Evolutionary conservation across 805 yeast species (phyloP), one percentile per base, ranked within the genome.

Genomic region (Candida awuae): DNA sequence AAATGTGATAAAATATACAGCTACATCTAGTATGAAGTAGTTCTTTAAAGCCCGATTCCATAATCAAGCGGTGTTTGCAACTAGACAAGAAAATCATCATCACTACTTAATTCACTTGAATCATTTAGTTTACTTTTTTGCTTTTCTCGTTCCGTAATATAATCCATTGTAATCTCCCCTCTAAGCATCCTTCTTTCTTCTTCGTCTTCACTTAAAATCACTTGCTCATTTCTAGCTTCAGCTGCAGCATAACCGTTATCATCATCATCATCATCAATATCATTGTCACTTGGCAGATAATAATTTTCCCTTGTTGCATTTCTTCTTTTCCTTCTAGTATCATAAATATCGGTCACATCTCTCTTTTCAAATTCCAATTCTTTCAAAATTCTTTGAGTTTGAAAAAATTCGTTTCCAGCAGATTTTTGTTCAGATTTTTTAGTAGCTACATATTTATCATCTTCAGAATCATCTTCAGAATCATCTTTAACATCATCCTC

Each of bases 221-320:
- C 16, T 12, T 43, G 32, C 22, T 38, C 48, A 35, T 45, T 41
- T 16, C 43, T 32, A 0, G 42, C 49, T 23, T 35, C 46, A 26
- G 47, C 45, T 2, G 39, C 43, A 15, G 47, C 48, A 30, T 47
- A 47, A 12, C 45, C 48, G 17, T 41, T 36, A 47, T 85, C 94
- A 35, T 68, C 67, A 22, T 58, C 49, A 34, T 66, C 63, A n/a
- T 32, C 21, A 46, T 84, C 94, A 35, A 68, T 67, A 20, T 60
- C 51, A 33, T 64, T 61, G 12, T 55, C 59, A 50, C 86, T 84
- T 23, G 77, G 70, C 17, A 87, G 92, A 59, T 81, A 88, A 33
- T 84, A 76, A 49, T 95, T 78, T 41, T 88, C 96, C 38, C 62
- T 56, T 52, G 49, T 44, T 10, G 49, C 51, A 17, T 23, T 20